These are phyloP conservation scores for Alternaria gansuensis DNA, from an alignment of 2,329 filamentous ascomycete genomes.

Conservation along the genomic window DNA sequence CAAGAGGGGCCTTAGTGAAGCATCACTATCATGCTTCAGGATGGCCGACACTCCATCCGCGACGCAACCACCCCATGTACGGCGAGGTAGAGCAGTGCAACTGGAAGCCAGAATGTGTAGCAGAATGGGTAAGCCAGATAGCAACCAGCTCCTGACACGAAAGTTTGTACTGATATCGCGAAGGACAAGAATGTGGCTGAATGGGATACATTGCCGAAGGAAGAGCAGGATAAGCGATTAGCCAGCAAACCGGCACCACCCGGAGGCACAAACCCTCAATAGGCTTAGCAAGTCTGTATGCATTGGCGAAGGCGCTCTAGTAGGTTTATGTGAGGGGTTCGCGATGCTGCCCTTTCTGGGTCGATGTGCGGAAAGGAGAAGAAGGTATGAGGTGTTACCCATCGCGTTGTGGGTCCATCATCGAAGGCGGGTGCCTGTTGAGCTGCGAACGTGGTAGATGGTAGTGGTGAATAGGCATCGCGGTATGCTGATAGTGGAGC, in stretches of 20 bases:
- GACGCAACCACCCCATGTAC: slow-evolving; percentile 73
- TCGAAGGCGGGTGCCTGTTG: neutral
- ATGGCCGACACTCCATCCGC: slow-evolving; percentile 73
- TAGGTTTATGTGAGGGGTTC: neutral
- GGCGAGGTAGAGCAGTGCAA: slow-evolving; percentile 76
- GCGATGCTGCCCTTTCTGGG: neutral
- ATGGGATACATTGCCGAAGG: slow-evolving; percentile 66
- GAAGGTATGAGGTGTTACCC: neutral
- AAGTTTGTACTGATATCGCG: slow-evolving; percentile 15
- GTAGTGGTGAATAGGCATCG: neutral
- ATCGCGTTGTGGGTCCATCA: slow-evolving; percentile 1
- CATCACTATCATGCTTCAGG: slow-evolving; percentile 79
- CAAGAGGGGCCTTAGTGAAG: slow-evolving; percentile 72
- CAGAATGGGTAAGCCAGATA: slow-evolving; percentile 60
- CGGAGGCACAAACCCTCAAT: neutral
- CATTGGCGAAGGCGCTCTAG: neutral
- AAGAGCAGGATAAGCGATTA: slow-evolving; percentile 66
- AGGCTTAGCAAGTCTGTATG: neutral
- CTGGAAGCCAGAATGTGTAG: slow-evolving; percentile 71
- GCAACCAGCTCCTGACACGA: neutral
- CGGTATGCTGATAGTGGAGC: neutral
- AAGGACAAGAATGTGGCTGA: slow-evolving; percentile 67
- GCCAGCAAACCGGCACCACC: slow-evolving; percentile 44
- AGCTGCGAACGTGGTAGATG: neutral
- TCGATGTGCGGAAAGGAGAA: neutral